Conservation (phyloP, 2,329 filamentous ascomycete species). For the Aspergillus tamarii region DNA sequence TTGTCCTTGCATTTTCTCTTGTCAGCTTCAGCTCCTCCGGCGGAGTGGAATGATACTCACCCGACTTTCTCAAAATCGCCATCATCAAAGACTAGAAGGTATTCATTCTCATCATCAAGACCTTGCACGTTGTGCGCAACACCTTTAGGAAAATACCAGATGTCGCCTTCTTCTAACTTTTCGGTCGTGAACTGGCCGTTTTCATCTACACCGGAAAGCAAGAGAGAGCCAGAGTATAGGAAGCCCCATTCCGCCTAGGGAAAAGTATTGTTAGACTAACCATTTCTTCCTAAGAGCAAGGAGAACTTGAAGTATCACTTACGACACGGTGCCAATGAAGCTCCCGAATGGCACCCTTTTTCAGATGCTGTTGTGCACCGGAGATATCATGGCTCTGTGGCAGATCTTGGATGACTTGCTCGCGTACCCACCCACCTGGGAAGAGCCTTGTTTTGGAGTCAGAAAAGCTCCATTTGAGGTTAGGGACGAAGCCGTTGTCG, state of each 20-base stretch:
- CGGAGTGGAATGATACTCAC: constrained; percentile 36
- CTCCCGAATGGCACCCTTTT: constrained; percentile 56
- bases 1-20: constrained; percentile 52
- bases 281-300: neutral
- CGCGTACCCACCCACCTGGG: constrained; percentile 67
- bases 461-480: constrained; percentile 71
- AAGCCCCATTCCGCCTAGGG: neutral
- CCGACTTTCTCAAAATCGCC: constrained; percentile 67
- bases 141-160: constrained; percentile 72
- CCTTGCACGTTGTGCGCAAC: constrained; percentile 64
- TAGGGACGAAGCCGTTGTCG: constrained; percentile 66
- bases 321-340: neutral
- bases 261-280: neutral
- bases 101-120: constrained; percentile 69
- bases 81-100: constrained; percentile 68
- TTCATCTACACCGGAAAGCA: constrained; percentile 65
- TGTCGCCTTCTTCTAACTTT: constrained; percentile 58
- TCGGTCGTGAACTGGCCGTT: constrained; percentile 58
- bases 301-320: neutral
- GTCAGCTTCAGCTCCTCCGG: neutral
- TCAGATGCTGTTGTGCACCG: constrained; percentile 69
- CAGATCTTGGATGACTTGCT: constrained; percentile 69
- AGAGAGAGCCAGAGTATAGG: constrained; percentile 54
- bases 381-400: constrained; percentile 68
- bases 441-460: constrained; percentile 66